Base-by-base conservation (phyloP, 2,329 filamentous ascomycete species). In the Allantophomopsis lycopodina region DNA sequence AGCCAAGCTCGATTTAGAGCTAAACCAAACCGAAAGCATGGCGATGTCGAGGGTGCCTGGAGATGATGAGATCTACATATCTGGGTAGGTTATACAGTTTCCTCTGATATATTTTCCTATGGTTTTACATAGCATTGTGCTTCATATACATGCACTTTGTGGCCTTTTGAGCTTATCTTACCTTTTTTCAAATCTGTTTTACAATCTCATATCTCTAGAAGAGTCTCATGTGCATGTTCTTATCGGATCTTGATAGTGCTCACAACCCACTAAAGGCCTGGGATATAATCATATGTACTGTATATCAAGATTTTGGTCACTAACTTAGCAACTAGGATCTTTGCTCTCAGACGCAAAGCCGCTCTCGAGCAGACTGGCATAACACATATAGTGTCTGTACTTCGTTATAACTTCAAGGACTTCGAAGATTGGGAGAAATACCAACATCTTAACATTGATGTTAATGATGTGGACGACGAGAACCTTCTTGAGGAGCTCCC, bases 381-480 rank as follows among this genome's bases (percentile, higher is more conserved):
- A 57, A 94, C 87, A 2, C 88, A 95, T 60, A 73, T 96, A 21
- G 68, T 96, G n/a, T 94, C 88, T 4, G 83, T 91, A 32, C 60
- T 89, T 44, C 73, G 74, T 36, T 69, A 80, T 49, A 69, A 72
- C 72, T 49, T 60, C 69, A 48, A 62, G 64, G 43, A 66, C 69
- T 32, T 78, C 75, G 58, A 66, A 14, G 64, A 66, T 46, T 68
- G 65, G 53, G 67, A 72, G 46, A 65, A 69, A 33, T 86, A 78
- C 56, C 63, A 78, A 46, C 86, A 93, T 57, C 69, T 85, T 49
- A 70, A 77, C 44, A 81, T 96, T 47, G 81, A 93, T 48, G 76
- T 95, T 34, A 84, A 96, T 58, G 91, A 98, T 63, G 75, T 88
- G 38, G 84, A 89, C 15, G 86, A 95, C 53, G 80, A 88, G 50